Evolutionary conservation across 805 yeast genomes (phyloP).

Genomic region (Ogataea ganodermae): DNA sequence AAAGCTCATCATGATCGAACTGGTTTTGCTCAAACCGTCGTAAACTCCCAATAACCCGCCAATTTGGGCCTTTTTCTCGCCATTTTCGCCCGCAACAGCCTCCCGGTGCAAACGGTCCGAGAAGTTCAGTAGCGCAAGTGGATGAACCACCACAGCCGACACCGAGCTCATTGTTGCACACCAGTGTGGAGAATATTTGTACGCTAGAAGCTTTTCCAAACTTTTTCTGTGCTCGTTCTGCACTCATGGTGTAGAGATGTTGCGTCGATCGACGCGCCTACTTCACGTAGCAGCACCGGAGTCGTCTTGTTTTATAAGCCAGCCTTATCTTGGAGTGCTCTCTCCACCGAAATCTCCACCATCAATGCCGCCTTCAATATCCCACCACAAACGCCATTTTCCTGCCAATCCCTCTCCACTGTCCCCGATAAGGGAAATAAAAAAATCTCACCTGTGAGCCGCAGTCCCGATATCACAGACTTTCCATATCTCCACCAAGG

Average conservation of each 20-base stretch:
- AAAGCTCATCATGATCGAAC: conserved; percentile 17
- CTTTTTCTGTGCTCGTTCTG: no score
- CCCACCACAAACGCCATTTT: background rate
- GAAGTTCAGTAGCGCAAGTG: conserved; percentile 17
- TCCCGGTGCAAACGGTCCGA: conserved; percentile 15
- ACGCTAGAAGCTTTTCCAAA: no score
- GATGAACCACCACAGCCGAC: conserved; percentile 15
- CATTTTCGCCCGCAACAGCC: background rate
- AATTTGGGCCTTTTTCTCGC: background rate
- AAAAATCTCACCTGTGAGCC: conserved; percentile 7
- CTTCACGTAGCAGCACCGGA: no score
- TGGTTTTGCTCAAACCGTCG: conserved; percentile 1
- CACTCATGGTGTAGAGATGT: no score
- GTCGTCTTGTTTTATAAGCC: no score
- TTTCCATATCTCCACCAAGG: background rate
- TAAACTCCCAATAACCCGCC: conserved; percentile 23
- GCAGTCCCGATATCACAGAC: conserved; percentile 4
- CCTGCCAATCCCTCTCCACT: conserved; percentile 1
- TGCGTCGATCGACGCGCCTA: no score
- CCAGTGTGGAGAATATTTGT: conserved; percentile 4
- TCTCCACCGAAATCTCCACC: no score
- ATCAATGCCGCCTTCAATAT: no score
- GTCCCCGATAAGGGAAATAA: background rate
- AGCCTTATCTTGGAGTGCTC: no score
- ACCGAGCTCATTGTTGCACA: background rate